Evolutionary conservation across 1,139 yeast genomes (phyloP).

Genomic region (Pichia norvegensis): DNA sequence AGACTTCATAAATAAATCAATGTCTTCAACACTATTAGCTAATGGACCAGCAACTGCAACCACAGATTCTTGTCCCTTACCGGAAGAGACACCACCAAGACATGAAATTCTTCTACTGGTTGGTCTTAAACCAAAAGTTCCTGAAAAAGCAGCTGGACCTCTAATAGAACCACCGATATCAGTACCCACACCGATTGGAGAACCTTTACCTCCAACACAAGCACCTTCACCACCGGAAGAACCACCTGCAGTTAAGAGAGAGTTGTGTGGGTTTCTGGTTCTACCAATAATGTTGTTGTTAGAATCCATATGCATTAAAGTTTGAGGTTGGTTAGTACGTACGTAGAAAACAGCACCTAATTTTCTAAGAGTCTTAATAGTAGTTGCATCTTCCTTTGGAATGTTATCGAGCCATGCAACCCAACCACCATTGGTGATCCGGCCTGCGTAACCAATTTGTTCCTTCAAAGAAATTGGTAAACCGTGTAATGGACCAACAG

Average conservation of each 20-base stretch:
- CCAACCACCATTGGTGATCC: conserved; percentile 55
- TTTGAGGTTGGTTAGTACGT: conserved; percentile 50
- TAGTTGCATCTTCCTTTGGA: conserved; percentile 43
- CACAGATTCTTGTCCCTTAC: conserved; percentile 52
- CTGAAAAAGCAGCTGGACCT: conserved; percentile 67
- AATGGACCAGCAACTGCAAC: conserved; percentile 59
- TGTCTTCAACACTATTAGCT: conserved; percentile 52
- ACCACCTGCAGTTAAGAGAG: conserved; percentile 54
- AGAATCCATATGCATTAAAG: conserved; percentile 49
- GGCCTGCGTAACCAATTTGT: conserved; percentile 53
- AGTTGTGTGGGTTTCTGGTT: conserved; percentile 47
- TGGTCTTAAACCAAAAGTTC: conserved; percentile 62
- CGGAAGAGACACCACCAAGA: conserved; percentile 44
- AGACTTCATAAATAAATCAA: conserved; percentile 54
- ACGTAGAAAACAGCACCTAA: conserved; percentile 61
- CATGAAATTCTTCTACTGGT: conserved; percentile 52
- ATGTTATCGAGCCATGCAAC: conserved; percentile 47
- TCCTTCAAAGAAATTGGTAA: conserved; percentile 73
- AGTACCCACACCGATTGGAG: conserved; percentile 62
- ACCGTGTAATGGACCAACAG: conserved; percentile 72
- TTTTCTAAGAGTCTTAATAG: conserved; percentile 44
- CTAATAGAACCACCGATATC: conserved; percentile 79
- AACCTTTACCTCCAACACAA: conserved; percentile 54
- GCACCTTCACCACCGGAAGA: conserved; percentile 79
- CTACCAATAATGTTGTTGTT: conserved; percentile 44